Evolutionary conservation across 306 rosid species (phyloP).

Genomic region (Begonia loranthoides): DNA sequence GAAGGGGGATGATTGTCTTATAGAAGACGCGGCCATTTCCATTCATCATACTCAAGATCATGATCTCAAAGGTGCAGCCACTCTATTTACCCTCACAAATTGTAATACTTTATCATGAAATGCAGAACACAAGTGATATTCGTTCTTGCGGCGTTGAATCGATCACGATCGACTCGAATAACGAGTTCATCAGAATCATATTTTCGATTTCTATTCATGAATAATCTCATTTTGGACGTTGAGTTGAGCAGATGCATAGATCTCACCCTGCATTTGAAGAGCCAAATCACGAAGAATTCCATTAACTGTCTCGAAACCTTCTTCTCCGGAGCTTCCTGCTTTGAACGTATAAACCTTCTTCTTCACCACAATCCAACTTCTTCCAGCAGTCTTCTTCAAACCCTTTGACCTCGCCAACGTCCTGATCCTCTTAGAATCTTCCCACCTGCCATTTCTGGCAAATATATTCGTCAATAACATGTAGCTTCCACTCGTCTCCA

Average conservation of each 20-base stretch:
- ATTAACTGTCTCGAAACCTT: slow-evolving; percentile 27
- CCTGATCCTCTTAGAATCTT: slow-evolving; percentile 70
- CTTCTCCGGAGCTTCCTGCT: slow-evolving; percentile 39
- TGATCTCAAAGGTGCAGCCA: slow-evolving; percentile 56
- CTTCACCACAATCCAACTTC: slow-evolving; percentile 77
- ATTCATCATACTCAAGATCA: slow-evolving; percentile 45
- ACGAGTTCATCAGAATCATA: no score
- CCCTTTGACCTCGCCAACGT: slow-evolving; percentile 58
- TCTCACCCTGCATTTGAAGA: no score
- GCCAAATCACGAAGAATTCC: slow-evolving; percentile 37
- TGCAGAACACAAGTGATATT: neutral
- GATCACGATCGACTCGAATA: no score
- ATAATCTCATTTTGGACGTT: no score
- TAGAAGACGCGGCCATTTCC: slow-evolving; percentile 19
- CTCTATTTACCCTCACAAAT: slow-evolving; percentile 49
- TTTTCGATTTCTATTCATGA: no score
- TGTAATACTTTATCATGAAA: slow-evolving; percentile 24
- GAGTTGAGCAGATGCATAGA: no score
- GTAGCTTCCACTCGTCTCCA: slow-evolving; percentile 42
- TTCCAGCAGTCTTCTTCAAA: slow-evolving; percentile 49
- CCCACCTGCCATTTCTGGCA: slow-evolving; percentile 73
- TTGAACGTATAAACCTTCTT: slow-evolving; percentile 45
- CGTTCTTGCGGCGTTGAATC: no score
- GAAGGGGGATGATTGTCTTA: slow-evolving; percentile 17
- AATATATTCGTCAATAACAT: slow-evolving; percentile 72